Conservation (phyloP, 495 filamentous ascomycete species). For the Penicillium bovifimosum region DNA sequence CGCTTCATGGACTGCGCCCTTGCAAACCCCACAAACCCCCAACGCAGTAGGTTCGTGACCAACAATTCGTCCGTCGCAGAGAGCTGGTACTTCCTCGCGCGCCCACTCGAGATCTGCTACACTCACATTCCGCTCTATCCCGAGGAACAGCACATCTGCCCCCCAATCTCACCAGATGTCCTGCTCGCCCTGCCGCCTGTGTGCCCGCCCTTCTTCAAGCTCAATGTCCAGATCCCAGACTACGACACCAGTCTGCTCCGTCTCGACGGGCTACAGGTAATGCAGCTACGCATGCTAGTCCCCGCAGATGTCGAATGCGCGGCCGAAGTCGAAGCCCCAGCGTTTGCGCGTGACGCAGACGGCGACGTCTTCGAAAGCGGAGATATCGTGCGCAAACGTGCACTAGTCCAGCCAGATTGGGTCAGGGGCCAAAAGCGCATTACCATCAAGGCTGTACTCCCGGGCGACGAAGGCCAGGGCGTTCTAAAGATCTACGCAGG, state of each 20-base stretch:
- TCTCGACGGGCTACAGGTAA: constrained; percentile 86
- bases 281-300: constrained; percentile 80
- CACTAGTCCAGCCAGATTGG: constrained; percentile 90
- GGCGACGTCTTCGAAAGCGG: constrained; percentile 93
- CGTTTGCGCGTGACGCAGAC: constrained; percentile 74
- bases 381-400: constrained; percentile 76
- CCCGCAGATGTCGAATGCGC: constrained; percentile 87
- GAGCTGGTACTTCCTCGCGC: constrained; percentile 83
- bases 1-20: constrained; percentile 93
- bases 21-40: constrained; percentile 83
- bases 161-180: constrained; percentile 75
- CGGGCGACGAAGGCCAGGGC: constrained; percentile 83
- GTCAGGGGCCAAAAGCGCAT: constrained; percentile 79
- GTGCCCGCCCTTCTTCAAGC: constrained; percentile 83
- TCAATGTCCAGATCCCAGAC: constrained; percentile 68
- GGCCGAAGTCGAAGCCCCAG: constrained; percentile 84
- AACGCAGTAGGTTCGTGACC: constrained; percentile 68
- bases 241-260: constrained; percentile 85
- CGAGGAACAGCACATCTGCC: constrained; percentile 87
- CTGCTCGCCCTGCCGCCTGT: constrained; percentile 79
- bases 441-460: constrained; percentile 84
- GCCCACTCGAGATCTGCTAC: constrained; percentile 84
- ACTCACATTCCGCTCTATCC: constrained; percentile 85
- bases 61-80: constrained; percentile 65
- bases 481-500: constrained; percentile 92